These are phyloP conservation scores for Neurospora terricola DNA, from an alignment of 495 filamentous ascomycete genomes.

Conservation along the genomic window DNA sequence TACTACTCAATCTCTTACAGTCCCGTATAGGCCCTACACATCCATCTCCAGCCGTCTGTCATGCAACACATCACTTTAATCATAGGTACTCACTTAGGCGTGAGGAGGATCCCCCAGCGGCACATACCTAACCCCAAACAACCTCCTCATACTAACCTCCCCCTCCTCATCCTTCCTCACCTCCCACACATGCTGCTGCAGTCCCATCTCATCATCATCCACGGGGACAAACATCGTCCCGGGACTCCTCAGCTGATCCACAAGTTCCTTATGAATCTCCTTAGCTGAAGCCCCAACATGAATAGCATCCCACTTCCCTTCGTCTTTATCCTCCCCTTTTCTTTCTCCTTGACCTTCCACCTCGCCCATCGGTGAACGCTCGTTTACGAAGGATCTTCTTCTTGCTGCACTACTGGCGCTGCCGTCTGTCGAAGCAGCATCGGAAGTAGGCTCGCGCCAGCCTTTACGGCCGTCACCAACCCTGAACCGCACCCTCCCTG, in stretches of 20 bases:
- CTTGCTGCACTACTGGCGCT: too few species aligned
- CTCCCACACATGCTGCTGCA: slow-evolving; percentile 72
- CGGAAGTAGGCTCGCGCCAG: too few species aligned
- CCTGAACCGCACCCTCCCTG: slow-evolving; percentile 59
- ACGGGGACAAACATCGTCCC: slow-evolving; percentile 86
- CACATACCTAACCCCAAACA: slow-evolving; percentile 84
- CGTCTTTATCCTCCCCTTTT: background rate
- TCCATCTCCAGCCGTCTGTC: background rate
- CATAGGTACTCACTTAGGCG: background rate
- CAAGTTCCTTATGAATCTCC: slow-evolving; percentile 58
- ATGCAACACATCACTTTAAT: background rate
- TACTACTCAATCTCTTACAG: background rate
- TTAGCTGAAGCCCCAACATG: slow-evolving; percentile 88
- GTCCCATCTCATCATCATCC: slow-evolving; percentile 40
- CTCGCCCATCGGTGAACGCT: slow-evolving; percentile 26
- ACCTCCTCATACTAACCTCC: slow-evolving; percentile 58
- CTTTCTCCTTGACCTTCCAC: slow-evolving; percentile 7
- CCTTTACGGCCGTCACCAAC: slow-evolving; percentile 76
- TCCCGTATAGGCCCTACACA: background rate
- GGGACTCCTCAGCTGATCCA: slow-evolving; percentile 69
- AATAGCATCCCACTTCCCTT: slow-evolving; percentile 67
- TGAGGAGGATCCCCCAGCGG: slow-evolving; percentile 78
- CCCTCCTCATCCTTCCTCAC: slow-evolving; percentile 83
- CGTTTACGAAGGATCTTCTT: too few species aligned
- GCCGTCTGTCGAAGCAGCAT: too few species aligned